phyloP scores from a whole-genome alignment of 2,329 filamentous ascomycete species.

The Alternaria viburni region DNA sequence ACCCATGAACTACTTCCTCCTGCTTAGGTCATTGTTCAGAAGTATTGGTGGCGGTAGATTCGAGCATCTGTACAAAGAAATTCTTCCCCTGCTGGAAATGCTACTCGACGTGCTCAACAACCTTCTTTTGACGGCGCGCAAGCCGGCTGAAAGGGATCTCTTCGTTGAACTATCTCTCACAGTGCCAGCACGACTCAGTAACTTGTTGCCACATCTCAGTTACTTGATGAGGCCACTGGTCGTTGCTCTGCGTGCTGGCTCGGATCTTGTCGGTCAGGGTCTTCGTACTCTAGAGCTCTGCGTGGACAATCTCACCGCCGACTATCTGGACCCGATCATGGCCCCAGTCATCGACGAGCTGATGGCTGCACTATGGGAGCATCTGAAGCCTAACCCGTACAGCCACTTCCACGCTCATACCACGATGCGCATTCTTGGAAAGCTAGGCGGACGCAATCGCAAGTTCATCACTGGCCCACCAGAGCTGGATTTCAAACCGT shows the following conservation, averaged over 20 bases:
- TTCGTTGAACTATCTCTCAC: constrained; percentile 98
- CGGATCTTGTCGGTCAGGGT: constrained; percentile 92
- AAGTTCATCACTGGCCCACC: constrained; percentile 94
- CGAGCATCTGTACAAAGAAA: constrained; percentile 97
- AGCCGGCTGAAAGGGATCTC: constrained; percentile 87
- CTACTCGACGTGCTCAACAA: constrained; percentile 96
- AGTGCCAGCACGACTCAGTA: constrained; percentile 91
- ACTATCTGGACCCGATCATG: constrained; percentile 99
- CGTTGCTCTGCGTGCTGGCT: constrained; percentile 89
- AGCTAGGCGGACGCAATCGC: constrained; percentile 91
- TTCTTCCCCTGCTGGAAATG: constrained; percentile 95
- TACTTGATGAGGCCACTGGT: constrained; percentile 97
- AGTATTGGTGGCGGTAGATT: constrained; percentile 98
- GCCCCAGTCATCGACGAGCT: constrained; percentile 97
- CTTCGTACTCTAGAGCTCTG: constrained; percentile 93
- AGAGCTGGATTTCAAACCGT: constrained; percentile 81
- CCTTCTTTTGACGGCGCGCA: constrained; percentile 85
- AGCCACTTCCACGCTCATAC: constrained; percentile 98
- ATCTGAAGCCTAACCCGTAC: constrained; percentile 90
- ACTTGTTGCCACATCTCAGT: constrained; percentile 91
- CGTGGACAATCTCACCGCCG: constrained; percentile 96
- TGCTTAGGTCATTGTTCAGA: constrained; percentile 88
- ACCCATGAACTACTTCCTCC: constrained; percentile 97
- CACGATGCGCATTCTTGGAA: constrained; percentile 95
- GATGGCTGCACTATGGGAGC: constrained; percentile 97